A percentile compares a stretch with the other conserved stretches of the same genome.
phyloP scores from a whole-genome alignment of 2,329 filamentous ascomycete genomes.

The Trichoderma sp. region DNA sequence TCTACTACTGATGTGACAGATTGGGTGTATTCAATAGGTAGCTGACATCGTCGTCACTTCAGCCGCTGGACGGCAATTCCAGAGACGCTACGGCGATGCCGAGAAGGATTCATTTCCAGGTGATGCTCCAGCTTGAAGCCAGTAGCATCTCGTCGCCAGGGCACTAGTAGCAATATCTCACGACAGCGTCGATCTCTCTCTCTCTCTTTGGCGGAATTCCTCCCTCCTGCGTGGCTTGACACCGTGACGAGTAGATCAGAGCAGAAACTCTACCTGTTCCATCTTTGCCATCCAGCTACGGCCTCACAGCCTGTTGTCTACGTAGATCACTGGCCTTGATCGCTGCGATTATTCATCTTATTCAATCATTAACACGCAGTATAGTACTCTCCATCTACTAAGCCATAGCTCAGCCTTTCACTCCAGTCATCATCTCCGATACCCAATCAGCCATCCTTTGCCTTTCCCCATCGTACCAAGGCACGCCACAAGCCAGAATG shows the following conservation, averaged over 20 bases:
- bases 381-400: background rate
- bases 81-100: background rate
- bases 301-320: background rate
- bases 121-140: background rate
- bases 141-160: background rate
- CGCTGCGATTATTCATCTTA: background rate
- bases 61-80: background rate
- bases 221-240: background rate
- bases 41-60: background rate
- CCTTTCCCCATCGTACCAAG: background rate
- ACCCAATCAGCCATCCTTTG: background rate
- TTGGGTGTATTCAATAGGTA: background rate
- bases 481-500: conserved; percentile 15
- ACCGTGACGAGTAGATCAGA: background rate
- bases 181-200: conserved; percentile 4
- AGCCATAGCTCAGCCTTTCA: background rate
- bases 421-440: background rate
- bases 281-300: background rate
- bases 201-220: background rate
- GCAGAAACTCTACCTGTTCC: background rate
- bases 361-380: background rate
- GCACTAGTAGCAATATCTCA: background rate
- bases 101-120: background rate
- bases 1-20: background rate
- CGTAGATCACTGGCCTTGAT: background rate